These are phyloP conservation scores for Jackrogersella multiformis DNA, from an alignment of 495 filamentous ascomycete species.

Conservation along the genomic window DNA sequence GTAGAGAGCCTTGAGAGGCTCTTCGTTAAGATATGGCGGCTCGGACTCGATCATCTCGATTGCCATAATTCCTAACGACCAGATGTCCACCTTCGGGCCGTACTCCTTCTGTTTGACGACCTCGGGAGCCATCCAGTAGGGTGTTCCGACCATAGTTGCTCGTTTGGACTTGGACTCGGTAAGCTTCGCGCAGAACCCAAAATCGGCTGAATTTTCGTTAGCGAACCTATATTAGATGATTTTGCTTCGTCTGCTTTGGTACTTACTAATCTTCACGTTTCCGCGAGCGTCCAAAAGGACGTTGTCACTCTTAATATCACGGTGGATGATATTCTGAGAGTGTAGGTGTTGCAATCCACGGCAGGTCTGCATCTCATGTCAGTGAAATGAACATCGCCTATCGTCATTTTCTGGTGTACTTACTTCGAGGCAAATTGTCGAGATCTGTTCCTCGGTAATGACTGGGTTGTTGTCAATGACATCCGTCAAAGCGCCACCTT, in stretches of 20 bases:
- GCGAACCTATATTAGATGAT: conserved; percentile 27
- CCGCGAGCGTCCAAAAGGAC: conserved; percentile 92
- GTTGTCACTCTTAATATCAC: conserved; percentile 99
- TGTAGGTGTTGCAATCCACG: conserved; percentile 94
- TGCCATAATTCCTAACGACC: conserved; percentile 99
- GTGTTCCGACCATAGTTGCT: conserved; percentile 98
- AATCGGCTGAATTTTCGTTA: conserved; percentile 75
- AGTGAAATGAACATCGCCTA: conserved; percentile 42
- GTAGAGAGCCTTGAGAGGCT: conserved; percentile 95
- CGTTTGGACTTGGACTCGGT: conserved; percentile 97
- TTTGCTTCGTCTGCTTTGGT: background rate
- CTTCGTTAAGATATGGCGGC: conserved; percentile 96
- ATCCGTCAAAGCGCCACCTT: conserved; percentile 95
- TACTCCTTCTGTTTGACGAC: conserved; percentile 99
- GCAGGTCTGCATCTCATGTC: conserved; percentile 75
- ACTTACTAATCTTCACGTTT: conserved; percentile 97
- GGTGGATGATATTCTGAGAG: conserved; percentile 95
- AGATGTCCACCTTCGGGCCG: conserved; percentile 97
- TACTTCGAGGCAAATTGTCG: conserved; percentile 96
- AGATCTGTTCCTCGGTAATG: conserved; percentile 95
- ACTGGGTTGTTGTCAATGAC: conserved; percentile 95
- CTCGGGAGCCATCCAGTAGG: conserved; percentile 99
- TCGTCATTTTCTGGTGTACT: conserved; percentile 34
- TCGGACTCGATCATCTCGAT: conserved; percentile 99
- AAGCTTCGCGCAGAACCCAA: conserved; percentile 98